phyloP scores from a whole-genome alignment of 2,329 filamentous ascomycete genomes.

The Phaeomoniella chlamydospora region DNA sequence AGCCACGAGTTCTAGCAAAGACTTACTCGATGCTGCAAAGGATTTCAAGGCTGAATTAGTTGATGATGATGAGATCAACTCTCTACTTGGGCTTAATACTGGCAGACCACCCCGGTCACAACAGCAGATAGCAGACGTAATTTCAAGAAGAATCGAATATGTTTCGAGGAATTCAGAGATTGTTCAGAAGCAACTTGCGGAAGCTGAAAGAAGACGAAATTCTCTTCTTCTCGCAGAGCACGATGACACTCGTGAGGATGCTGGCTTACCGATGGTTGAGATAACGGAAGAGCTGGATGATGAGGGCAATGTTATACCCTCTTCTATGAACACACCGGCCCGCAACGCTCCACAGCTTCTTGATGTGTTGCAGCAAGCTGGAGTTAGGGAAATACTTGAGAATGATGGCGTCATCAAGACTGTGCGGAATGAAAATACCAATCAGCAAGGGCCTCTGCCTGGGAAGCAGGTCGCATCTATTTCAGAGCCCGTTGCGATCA shows the following conservation, averaged over 20 bases:
- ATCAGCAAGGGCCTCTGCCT: neutral
- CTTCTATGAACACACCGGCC: slow-evolving; percentile 51
- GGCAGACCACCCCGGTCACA: slow-evolving; percentile 9
- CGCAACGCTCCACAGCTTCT: slow-evolving; percentile 52
- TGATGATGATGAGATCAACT: slow-evolving; percentile 37
- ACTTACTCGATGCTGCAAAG: slow-evolving; percentile 33
- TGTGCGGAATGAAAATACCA: slow-evolving; percentile 1
- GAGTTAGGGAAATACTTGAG: slow-evolving; percentile 37
- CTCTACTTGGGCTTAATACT: slow-evolving; percentile 33
- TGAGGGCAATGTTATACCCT: slow-evolving; percentile 67
- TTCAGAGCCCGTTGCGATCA: neutral
- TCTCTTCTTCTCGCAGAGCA: slow-evolving; percentile 46
- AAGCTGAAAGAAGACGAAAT: slow-evolving; percentile 55
- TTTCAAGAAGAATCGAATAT: slow-evolving; percentile 74
- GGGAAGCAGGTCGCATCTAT: neutral
- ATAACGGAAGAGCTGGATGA: slow-evolving; percentile 90
- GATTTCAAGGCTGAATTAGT: slow-evolving; percentile 30
- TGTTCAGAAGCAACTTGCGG: slow-evolving; percentile 57
- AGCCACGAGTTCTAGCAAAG: slow-evolving; percentile 32
- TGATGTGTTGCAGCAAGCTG: slow-evolving; percentile 64
- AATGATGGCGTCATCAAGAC: slow-evolving; percentile 6
- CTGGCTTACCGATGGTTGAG: slow-evolving; percentile 67
- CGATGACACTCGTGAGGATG: slow-evolving; percentile 49
- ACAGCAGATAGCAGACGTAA: slow-evolving; percentile 49
- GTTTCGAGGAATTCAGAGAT: slow-evolving; percentile 67